phyloP scores from a whole-genome alignment of 2,329 filamentous ascomycete species.

The Aspergillus terreus region DNA sequence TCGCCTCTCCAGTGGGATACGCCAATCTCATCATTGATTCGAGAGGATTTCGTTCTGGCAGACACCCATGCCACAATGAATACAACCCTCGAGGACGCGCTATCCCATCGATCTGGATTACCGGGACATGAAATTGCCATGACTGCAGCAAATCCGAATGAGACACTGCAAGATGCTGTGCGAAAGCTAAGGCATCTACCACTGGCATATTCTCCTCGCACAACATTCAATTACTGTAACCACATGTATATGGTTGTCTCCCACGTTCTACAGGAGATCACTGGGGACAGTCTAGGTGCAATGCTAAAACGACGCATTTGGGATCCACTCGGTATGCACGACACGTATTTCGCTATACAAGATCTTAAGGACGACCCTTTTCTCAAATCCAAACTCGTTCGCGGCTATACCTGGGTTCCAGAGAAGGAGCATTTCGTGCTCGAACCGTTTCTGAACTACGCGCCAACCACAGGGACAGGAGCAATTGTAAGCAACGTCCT shows the following conservation, averaged over 20 bases:
- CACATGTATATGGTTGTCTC: slow-evolving; percentile 22
- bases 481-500: slow-evolving; percentile 24
- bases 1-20: slow-evolving; percentile 32
- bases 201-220: slow-evolving; percentile 16
- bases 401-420: slow-evolving; percentile 18
- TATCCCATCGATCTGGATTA: slow-evolving; percentile 32
- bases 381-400: slow-evolving; percentile 7
- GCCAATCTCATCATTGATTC: slow-evolving; percentile 32
- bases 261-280: slow-evolving; percentile 14
- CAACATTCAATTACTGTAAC: slow-evolving; percentile 20
- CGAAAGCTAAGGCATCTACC: slow-evolving; percentile 18
- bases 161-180: slow-evolving; percentile 13
- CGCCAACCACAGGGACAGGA: slow-evolving; percentile 16
- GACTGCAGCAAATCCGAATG: slow-evolving; percentile 2
- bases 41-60: slow-evolving; percentile 29
- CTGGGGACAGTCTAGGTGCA: slow-evolving; percentile 9
- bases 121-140: slow-evolving; percentile 16
- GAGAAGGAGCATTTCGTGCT: slow-evolving; percentile 9
- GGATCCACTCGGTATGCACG: slow-evolving; percentile 19
- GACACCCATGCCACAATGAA: slow-evolving; percentile 24
- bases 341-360: slow-evolving; percentile 20
- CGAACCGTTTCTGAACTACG: slow-evolving; percentile 15
- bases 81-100: slow-evolving; percentile 31
- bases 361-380: slow-evolving; percentile 9
- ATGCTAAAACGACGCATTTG: slow-evolving; percentile 20